Percentiles rank a stretch among this genome's conserved stretches.
phyloP scores from a whole-genome alignment of 208 protist genomes.

The Strigomonas culicis region DNA sequence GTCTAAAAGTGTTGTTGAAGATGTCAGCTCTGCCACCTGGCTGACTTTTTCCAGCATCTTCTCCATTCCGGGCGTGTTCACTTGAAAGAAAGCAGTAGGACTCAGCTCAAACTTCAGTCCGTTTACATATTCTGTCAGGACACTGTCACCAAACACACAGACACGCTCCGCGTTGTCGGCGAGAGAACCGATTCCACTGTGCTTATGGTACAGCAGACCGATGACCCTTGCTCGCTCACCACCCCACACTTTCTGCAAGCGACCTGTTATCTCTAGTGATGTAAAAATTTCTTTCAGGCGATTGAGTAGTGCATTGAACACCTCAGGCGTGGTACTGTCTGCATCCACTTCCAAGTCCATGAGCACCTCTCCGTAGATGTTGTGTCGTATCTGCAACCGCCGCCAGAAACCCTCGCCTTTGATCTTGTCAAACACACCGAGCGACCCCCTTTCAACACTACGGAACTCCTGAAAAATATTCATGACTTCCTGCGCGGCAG shows the following conservation, averaged over 20 bases:
- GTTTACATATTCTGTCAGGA: constrained; percentile 67
- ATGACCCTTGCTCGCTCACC: constrained; percentile 39
- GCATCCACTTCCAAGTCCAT: constrained; percentile 68
- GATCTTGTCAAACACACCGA: constrained; percentile 76
- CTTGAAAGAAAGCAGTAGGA: constrained; percentile 94
- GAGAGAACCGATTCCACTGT: constrained; percentile 63
- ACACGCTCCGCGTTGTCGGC: constrained; percentile 53
- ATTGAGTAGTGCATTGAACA: constrained; percentile 33
- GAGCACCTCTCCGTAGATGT: constrained; percentile 82
- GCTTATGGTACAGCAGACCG: constrained; percentile 73
- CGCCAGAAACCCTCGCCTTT: constrained; percentile 88
- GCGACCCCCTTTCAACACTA: constrained; percentile 23
- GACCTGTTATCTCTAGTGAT: constrained; percentile 1
- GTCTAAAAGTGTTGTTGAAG: constrained; percentile 86
- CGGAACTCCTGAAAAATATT: constrained; percentile 31
- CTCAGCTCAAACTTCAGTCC: constrained; percentile 89
- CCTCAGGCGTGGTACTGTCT: constrained; percentile 21
- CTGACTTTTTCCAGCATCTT: constrained; percentile 71
- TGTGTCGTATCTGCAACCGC: constrained; percentile 85
- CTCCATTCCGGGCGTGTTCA: constrained; percentile 92
- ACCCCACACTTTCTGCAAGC: constrained; percentile 15
- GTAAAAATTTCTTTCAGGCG: constrained; percentile 35
- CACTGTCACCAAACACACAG: constrained; percentile 52
- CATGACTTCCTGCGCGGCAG: constrained; percentile 49
- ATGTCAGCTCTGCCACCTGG: constrained; percentile 48